Evolutionary conservation across 768 basidiomycete genomes (phyloP).

Genomic region (Arthromyces matolae): DNA sequence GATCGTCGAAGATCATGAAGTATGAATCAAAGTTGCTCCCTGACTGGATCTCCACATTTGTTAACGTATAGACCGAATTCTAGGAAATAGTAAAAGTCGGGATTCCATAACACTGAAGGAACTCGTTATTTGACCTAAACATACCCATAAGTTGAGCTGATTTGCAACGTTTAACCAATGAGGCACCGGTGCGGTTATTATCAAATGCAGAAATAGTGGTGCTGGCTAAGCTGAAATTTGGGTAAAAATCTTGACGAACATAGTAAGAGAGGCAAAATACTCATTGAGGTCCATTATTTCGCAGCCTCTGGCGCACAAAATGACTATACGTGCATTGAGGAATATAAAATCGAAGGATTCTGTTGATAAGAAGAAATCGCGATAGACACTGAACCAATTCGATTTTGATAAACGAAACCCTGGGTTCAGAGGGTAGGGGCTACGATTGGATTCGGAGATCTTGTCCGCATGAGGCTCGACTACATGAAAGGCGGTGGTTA

Average conservation of each 20-base stretch:
- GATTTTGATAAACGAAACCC: constrained; percentile 77
- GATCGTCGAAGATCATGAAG: constrained; percentile 83
- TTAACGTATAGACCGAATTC: constrained; percentile 95
- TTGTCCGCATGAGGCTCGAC: constrained; percentile 93
- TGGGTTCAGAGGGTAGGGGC: constrained; percentile 65
- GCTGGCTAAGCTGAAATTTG: constrained; percentile 64
- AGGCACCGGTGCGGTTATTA: constrained; percentile 53
- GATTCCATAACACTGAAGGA: constrained; percentile 77
- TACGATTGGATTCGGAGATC: constrained; percentile 72
- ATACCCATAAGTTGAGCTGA: constrained; percentile 86
- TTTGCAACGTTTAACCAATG: constrained; percentile 83
- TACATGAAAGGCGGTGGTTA: constrained; percentile 93
- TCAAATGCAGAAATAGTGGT: constrained; percentile 87
- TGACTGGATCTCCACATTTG: constrained; percentile 85
- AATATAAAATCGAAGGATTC: constrained; percentile 91
- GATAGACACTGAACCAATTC: constrained; percentile 94
- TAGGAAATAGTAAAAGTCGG: constrained; percentile 24
- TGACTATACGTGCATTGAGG: constrained; percentile 89
- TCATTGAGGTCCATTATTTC: constrained; percentile 96
- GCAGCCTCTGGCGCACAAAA: constrained; percentile 91
- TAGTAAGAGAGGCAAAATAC: constrained; percentile 45
- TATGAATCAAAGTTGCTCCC: constrained; percentile 80
- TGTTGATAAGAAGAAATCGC: constrained; percentile 91
- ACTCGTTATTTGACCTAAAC: constrained; percentile 91
- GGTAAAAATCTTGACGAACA: neutral